Evolutionary conservation across 2,329 filamentous ascomycete genomes (phyloP).

Genomic region (Claviceps spartinae): DNA sequence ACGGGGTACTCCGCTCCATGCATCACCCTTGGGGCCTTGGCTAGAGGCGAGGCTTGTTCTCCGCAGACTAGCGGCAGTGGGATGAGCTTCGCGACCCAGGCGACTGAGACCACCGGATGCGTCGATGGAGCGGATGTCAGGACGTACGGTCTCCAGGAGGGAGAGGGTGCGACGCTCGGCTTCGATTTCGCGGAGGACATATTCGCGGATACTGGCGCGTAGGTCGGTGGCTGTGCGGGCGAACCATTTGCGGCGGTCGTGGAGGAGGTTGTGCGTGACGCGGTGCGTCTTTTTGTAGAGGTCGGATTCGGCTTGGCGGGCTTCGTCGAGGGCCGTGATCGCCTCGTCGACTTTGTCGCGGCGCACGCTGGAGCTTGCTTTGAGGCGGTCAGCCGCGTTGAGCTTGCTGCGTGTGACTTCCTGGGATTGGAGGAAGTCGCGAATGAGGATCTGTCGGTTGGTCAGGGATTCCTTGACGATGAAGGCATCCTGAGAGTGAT

Average conservation of each 20-base stretch:
- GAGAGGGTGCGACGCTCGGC: conserved; percentile 84
- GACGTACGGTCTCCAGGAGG: conserved; percentile 82
- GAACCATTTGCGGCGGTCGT: conserved; percentile 87
- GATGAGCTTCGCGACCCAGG: conserved; percentile 78
- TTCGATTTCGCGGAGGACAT: conserved; percentile 88
- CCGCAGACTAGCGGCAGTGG: conserved; percentile 44
- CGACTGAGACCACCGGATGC: conserved; percentile 78
- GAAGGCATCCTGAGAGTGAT: conserved; percentile 89
- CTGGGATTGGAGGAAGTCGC: conserved; percentile 85
- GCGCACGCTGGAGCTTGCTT: conserved; percentile 72
- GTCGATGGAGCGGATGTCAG: conserved; percentile 88
- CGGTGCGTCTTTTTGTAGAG: conserved; percentile 75
- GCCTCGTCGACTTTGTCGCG: conserved; percentile 96
- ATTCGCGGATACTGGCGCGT: conserved; percentile 73
- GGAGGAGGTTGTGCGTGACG: conserved; percentile 77
- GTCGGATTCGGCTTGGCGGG: conserved; percentile 65
- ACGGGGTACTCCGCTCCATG: conserved; percentile 89
- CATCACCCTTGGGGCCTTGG: conserved; percentile 94
- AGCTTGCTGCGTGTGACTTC: conserved; percentile 71
- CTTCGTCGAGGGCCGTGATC: conserved; percentile 81
- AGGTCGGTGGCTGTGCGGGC: conserved; percentile 73
- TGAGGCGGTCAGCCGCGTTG: conserved; percentile 76
- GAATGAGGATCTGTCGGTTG: conserved; percentile 90
- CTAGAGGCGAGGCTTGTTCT: conserved; percentile 69
- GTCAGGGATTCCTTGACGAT: conserved; percentile 97